Base-by-base conservation (phyloP, 2,329 filamentous ascomycete genomes). In the Rachicladosporium sp. region DNA sequence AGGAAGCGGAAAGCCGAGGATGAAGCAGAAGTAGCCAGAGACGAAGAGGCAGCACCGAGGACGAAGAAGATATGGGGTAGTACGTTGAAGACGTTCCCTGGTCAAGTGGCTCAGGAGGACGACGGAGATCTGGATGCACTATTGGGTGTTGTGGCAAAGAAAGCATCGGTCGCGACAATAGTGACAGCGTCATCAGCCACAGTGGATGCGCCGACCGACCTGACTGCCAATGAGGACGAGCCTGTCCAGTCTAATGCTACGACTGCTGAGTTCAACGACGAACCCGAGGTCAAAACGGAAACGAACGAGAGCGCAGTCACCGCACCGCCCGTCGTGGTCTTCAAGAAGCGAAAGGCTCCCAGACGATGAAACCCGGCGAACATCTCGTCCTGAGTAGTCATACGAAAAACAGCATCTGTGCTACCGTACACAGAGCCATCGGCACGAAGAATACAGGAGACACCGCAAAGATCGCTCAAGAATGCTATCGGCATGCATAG, bases 301-400 rank as follows among this genome's bases (percentile, higher is more conserved):
- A 43, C 55, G 27, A 60, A 64, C 44, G 43, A 46, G 9, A 51
- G 36, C 40, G 42, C n/a, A 19, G 23, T 29, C 57, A 54, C 47
- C 35, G 56, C 56, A 10, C 66, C 71, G 2, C 59, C 63, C 6
- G 67, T 72, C 0, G 70, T 86, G 2, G 66, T 86, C 2, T 91
- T 89, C 62, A 89, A 88, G 63, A 88, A 87, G 64, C 68, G 83
- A 39, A 89, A 86, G 54, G 47, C 50, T 12, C 59, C 59, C 48
- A 56, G 49, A 40, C 59, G 56, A 19, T 19, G 15, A 19, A 19
- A 19, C 15, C 15, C 15, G 15, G 15, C 15, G 15, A 19, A 19
- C 15, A 19, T 19, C 15, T 19, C 15, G 15, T 19, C 15, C 15
- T 19, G 15, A 19, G 15, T 19, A 19, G 15, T 19, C 15, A 19